A percentile compares a stretch with the other conserved stretches of the same genome.
Evolutionary conservation across 2,329 filamentous ascomycete genomes (phyloP).

Genomic region (Pseudogymnoascus sp.): DNA sequence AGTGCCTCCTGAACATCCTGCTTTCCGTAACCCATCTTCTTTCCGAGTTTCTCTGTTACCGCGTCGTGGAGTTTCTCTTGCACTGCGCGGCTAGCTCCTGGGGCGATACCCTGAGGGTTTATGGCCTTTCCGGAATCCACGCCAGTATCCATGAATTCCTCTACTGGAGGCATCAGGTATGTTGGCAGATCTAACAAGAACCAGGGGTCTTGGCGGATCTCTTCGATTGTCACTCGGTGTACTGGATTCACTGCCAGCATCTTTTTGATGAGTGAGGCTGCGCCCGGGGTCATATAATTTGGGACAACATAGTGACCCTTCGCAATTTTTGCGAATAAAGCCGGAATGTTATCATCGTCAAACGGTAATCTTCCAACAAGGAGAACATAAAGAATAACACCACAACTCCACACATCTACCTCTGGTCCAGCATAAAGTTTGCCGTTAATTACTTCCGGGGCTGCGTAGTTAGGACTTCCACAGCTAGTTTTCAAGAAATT

Average conservation of each 20-base stretch:
- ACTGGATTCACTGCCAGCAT: constrained; percentile 96
- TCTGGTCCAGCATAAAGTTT: constrained; percentile 96
- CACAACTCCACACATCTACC: constrained; percentile 97
- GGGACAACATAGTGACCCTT: constrained; percentile 90
- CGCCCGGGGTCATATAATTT: constrained; percentile 79
- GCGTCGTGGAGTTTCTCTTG: constrained; percentile 86
- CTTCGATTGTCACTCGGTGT: constrained; percentile 84
- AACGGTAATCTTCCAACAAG: constrained; percentile 81
- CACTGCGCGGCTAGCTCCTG: constrained; percentile 65
- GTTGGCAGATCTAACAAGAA: constrained; percentile 78
- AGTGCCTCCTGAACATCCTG: constrained; percentile 92
- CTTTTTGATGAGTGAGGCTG: constrained; percentile 72
- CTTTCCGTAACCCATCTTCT: constrained; percentile 95
- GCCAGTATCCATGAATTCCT: constrained; percentile 91
- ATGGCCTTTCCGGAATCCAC: constrained; percentile 89
- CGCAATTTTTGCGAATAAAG: constrained; percentile 94
- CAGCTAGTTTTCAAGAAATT: constrained; percentile 99
- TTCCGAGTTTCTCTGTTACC: constrained; percentile 90
- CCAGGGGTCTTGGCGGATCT: constrained; percentile 91
- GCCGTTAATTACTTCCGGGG: constrained; percentile 93
- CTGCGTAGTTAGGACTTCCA: constrained; percentile 95
- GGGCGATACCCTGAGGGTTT: constrained; percentile 70
- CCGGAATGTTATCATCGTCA: constrained; percentile 96
- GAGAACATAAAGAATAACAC: constrained; percentile 80
- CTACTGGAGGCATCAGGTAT: constrained; percentile 78